Evolutionary conservation across 2,329 filamentous ascomycete species (phyloP), one percentile per base, ranked within the genome.

Genomic region (Ophiocordyceps sinensis): DNA sequence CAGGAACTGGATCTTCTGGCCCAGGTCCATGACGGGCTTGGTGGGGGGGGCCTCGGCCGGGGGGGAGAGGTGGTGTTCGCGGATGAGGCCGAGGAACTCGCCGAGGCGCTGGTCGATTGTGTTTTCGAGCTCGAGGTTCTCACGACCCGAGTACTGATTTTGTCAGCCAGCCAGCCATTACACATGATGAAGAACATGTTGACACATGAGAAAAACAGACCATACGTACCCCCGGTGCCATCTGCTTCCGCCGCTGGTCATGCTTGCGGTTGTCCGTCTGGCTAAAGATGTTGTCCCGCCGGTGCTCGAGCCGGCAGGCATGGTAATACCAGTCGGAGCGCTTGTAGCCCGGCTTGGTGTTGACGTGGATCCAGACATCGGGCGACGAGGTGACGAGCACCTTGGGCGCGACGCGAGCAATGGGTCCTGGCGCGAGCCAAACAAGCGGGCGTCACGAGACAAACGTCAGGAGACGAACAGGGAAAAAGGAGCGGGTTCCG

Each of bases 61-160:
- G 6, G 47, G 55, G 0, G 62, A 63, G 3, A 64, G 47, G 41
- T 73, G 75, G 35, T 65, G 66, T 3, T 46, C 47, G 23, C 57
- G 55, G 23, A 75, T 57, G 2, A 75, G 60, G 2, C 54, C 29
- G 11, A 73, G 41, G 0, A 74, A 51, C 11, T 70, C 62, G 28
- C 56, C 46, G 8, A 77, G 52, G 11, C 66, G 63, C 6, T 55
- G 45, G 43, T 77, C 67, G 23, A 78, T 63, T 5, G 66, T 61
- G 0, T 52, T 47, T 44, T 77, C 72, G 3, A 76, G 53, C 1
- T 60, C 58, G 2, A 62, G 57, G 30, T 75, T 75, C 39, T 75
- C 73, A 41, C 69, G 65, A 3, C 72, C 71, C 3, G 71, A 68
- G 48, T 76, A 77, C 69, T 70, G 8, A 7, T n/a, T n/a, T n/a